A percentile compares a stretch with the other conserved stretches of the same genome.
Evolutionary conservation across 2,329 filamentous ascomycete genomes (phyloP).

Genomic region (Aspergillus brasiliensis): DNA sequence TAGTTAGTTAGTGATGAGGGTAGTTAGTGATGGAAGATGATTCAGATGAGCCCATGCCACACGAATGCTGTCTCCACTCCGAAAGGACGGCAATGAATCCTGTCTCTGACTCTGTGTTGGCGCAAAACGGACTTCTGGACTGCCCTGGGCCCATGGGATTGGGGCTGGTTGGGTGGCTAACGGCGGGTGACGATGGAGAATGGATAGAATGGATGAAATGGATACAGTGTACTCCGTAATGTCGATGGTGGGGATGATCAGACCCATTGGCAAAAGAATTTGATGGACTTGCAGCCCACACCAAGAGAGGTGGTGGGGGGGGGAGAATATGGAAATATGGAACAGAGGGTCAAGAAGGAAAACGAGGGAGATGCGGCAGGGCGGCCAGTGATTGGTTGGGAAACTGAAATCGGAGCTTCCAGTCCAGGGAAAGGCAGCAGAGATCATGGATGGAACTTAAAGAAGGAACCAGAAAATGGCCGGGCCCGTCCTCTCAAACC

Average conservation of each 20-base stretch:
- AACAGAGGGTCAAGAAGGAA: background rate
- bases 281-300: constrained; percentile 7
- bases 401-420: constrained; percentile 11
- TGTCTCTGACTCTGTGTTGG: constrained; percentile 10
- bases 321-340: background rate
- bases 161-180: background rate
- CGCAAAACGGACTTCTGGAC: constrained; percentile 5
- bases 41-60: constrained; percentile 24
- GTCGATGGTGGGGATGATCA: constrained; percentile 22
- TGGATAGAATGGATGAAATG: no score
- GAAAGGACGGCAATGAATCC: constrained; percentile 3
- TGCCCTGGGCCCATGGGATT: constrained; percentile 7
- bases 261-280: constrained; percentile 13
- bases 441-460: constrained; percentile 8
- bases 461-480: constrained; percentile 13
- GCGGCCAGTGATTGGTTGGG: constrained; percentile 12
- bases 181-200: constrained; percentile 7
- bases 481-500: no score
- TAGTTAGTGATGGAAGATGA: constrained; percentile 14
- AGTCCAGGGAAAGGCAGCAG: constrained; percentile 7
- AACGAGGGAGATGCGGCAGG: background rate
- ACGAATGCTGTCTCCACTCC: constrained; percentile 17
- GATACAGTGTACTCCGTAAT: no score
- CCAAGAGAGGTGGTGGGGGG: no score
- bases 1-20: no score